These are phyloP conservation scores for Collybiopsis luxurians DNA, from an alignment of 768 basidiomycete genomes.

Conservation along the genomic window DNA sequence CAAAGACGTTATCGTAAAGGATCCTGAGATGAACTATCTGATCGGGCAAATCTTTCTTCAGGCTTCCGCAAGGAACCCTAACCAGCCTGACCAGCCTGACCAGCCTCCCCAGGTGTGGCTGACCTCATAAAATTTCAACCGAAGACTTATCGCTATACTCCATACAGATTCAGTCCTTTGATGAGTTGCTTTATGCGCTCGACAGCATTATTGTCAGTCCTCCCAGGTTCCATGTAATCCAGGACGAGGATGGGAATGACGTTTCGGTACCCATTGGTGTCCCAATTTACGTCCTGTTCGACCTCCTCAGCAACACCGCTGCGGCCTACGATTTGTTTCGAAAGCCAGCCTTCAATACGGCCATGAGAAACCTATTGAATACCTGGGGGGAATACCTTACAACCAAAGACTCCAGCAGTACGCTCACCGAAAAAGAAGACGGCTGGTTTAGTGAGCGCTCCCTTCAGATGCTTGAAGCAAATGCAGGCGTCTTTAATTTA, in stretches of 20 bases:
- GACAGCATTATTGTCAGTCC: background rate
- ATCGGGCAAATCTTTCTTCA: constrained; percentile 7
- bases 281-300: constrained; percentile 6
- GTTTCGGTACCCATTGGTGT: constrained; percentile 3
- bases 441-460: constrained; percentile 3
- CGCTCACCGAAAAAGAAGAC: background rate
- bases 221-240: background rate
- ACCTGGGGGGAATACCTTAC: constrained; percentile 1
- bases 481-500: constrained; percentile 17
- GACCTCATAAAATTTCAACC: no score
- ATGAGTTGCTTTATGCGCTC: background rate
- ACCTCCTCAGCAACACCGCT: constrained; percentile 1
- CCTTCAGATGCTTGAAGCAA: constrained; percentile 2
- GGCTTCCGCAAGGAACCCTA: constrained; percentile 1
- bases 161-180: background rate
- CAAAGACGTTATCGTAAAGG: background rate
- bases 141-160: background rate
- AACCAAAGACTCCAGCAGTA: background rate
- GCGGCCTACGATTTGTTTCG: constrained; percentile 1
- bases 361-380: background rate
- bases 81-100: no score
- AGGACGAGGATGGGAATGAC: background rate
- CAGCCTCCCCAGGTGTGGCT: no score
- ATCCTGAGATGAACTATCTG: constrained; percentile 9
- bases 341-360: background rate